phyloP scores from a whole-genome alignment of 2,329 filamentous ascomycete species.

The Ceratocystis destructans region DNA sequence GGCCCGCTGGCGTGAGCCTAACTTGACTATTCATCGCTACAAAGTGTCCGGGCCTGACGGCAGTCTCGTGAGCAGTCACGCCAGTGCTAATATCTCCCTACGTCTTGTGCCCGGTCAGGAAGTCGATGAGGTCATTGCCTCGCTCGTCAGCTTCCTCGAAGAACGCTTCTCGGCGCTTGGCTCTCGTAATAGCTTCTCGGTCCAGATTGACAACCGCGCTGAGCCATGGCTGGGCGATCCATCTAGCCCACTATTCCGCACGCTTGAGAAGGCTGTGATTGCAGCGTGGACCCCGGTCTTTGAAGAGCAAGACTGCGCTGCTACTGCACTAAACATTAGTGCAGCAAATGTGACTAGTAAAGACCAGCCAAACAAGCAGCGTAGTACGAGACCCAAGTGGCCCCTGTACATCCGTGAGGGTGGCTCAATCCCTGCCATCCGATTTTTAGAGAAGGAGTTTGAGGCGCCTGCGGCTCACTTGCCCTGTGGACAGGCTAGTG shows the following conservation, averaged over 20 bases:
- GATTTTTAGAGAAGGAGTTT: constrained; percentile 92
- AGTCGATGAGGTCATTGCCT: constrained; percentile 57
- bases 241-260: constrained; percentile 78
- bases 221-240: constrained; percentile 95
- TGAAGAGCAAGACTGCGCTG: constrained; percentile 22
- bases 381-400: constrained; percentile 33
- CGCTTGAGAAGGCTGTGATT: constrained; percentile 71
- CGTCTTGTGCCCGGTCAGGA: constrained; percentile 90
- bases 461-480: constrained; percentile 79
- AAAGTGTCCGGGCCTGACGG: constrained; percentile 86
- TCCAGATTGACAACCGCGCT: constrained; percentile 82
- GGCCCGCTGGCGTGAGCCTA: constrained; percentile 90
- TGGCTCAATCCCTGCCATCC: constrained; percentile 84
- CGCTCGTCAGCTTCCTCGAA: constrained; percentile 53
- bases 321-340: background rate
- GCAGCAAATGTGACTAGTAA: constrained; percentile 20
- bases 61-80: constrained; percentile 79
- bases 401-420: constrained; percentile 83
- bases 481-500: constrained; percentile 87
- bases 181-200: constrained; percentile 65
- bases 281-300: constrained; percentile 61
- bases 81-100: constrained; percentile 76
- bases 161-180: constrained; percentile 59
- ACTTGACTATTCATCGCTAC: constrained; percentile 84
- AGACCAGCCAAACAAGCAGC: background rate